phyloP scores from a whole-genome alignment of 2,329 filamentous ascomycete genomes.

The Atkinsonella texensis region DNA sequence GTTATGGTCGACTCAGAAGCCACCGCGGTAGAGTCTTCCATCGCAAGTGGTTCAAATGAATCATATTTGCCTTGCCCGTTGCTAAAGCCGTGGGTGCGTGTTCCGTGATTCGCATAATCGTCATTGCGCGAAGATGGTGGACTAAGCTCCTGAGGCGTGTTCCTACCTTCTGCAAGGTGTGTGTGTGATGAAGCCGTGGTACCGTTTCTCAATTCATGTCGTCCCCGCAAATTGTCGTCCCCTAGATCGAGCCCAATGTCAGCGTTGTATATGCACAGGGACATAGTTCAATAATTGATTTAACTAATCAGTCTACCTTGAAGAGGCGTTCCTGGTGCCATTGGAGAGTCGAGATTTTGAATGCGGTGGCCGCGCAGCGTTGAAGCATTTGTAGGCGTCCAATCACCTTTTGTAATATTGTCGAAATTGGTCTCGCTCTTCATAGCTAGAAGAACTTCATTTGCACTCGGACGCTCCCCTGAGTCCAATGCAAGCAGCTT shows the following conservation, averaged over 20 bases:
- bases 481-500: conserved; percentile 69
- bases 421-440: conserved; percentile 49
- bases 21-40: neutral
- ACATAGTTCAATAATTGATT: no score
- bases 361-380: conserved; percentile 34
- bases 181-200: neutral
- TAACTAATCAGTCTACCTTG: conserved; percentile 23
- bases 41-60: neutral
- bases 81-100: neutral
- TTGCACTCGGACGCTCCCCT: conserved; percentile 65
- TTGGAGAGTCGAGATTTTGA: conserved; percentile 43
- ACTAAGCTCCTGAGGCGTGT: conserved; percentile 10
- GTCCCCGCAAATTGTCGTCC: conserved; percentile 16
- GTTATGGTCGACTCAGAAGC: neutral
- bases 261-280: conserved; percentile 2
- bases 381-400: conserved; percentile 22
- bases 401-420: conserved; percentile 24
- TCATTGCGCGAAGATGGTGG: conserved; percentile 5
- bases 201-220: neutral
- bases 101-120: no score
- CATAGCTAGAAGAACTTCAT: conserved; percentile 71
- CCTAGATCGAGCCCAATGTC: conserved; percentile 16
- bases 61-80: neutral
- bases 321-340: conserved; percentile 35
- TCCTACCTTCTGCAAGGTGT: conserved; percentile 14